These are phyloP conservation scores for Chrysochromulina tobinii DNA, from an alignment of 78 protist species.

Conservation along the genomic window DNA sequence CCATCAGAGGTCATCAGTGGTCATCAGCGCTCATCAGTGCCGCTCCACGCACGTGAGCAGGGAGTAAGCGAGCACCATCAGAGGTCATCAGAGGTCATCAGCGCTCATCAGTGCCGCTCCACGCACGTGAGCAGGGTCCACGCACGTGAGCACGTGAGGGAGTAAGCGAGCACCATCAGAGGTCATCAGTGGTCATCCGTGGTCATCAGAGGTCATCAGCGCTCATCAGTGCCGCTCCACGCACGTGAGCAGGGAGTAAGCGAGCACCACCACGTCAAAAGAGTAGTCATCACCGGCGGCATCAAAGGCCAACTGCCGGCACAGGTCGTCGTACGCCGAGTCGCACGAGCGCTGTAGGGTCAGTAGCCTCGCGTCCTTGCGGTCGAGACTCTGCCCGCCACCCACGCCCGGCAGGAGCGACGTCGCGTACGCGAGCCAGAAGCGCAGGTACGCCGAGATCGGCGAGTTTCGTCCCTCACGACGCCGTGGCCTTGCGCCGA, in stretches of 20 bases:
- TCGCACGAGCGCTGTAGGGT: background rate
- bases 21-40: too few species aligned
- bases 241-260: background rate
- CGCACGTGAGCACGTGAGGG: background rate
- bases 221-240: too few species aligned
- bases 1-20: too few species aligned
- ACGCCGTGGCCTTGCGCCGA: background rate
- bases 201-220: too few species aligned
- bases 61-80: too few species aligned
- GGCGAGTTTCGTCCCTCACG: background rate
- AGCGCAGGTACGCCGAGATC: background rate
- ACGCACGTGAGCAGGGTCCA: background rate
- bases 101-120: too few species aligned
- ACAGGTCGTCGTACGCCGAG: background rate
- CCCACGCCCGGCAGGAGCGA: background rate
- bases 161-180: background rate
- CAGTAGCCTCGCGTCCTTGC: background rate
- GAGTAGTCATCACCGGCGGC: background rate
- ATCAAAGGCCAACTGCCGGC: background rate
- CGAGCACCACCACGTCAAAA: background rate
- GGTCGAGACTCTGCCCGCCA: background rate
- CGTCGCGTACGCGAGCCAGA: background rate
- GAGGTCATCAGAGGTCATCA: too few species aligned
- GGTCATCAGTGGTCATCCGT: too few species aligned
- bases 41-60: too few species aligned